Evolutionary conservation across 208 protist species (phyloP).

Genomic region (Trypanosoma avium): DNA sequence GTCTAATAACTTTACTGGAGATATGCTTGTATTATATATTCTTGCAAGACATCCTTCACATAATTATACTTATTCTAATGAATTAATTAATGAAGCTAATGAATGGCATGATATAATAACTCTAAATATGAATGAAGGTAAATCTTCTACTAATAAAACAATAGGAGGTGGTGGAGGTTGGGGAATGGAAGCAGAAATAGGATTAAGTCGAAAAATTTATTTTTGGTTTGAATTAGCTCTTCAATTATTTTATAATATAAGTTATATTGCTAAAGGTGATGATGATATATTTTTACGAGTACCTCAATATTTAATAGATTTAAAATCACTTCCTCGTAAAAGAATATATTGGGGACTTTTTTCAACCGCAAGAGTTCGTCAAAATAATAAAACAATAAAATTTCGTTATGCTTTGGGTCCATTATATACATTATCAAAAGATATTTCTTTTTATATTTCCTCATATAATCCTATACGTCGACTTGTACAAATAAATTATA

Average conservation of each 20-base stretch:
- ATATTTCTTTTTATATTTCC: neutral
- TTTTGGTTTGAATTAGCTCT: slow-evolving; percentile 36
- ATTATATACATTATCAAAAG: neutral
- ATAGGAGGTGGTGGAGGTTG: slow-evolving; percentile 13
- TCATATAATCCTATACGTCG: neutral
- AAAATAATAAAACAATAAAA: neutral
- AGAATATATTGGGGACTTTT: neutral
- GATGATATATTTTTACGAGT: slow-evolving; percentile 42
- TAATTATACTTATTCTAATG: no score
- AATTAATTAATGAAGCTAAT: no score
- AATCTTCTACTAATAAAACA: no score
- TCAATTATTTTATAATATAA: slow-evolving; percentile 25
- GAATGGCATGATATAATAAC: no score
- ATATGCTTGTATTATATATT: no score
- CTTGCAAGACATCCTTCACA: no score
- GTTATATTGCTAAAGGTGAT: slow-evolving; percentile 39
- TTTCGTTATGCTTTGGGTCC: neutral
- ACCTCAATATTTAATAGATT: slow-evolving; percentile 35
- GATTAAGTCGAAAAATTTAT: slow-evolving; percentile 32
- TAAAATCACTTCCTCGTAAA: neutral
- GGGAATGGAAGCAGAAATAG: slow-evolving; percentile 26
- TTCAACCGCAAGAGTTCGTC: neutral
- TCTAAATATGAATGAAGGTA: no score
- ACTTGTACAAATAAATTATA: neutral
- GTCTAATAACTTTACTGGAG: no score